Conservation (phyloP, 208 protist species). For the Porcisia deanei region DNA sequence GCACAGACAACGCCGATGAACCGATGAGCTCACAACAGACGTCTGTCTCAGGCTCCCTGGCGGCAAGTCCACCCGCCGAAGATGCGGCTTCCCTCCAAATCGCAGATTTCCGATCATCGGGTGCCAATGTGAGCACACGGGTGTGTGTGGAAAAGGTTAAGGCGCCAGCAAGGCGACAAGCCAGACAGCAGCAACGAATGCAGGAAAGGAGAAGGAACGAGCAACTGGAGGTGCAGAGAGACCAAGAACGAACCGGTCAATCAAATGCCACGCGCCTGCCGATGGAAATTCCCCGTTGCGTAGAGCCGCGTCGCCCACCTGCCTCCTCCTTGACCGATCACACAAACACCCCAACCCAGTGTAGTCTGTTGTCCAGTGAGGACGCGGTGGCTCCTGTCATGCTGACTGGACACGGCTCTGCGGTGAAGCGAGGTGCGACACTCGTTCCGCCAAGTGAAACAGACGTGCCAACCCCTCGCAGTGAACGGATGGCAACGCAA, state of each 20-base stretch:
- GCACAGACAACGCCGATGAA: not conserved
- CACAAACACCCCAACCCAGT: not conserved
- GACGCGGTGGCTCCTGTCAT: not conserved
- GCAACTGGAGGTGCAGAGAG: not conserved
- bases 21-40: too few species aligned
- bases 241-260: not conserved
- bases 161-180: not conserved
- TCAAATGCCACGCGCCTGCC: not conserved
- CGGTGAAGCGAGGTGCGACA: not conserved
- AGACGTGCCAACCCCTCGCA: not conserved
- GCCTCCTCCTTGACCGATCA: not conserved
- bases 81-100: not conserved
- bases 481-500: not conserved
- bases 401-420: not conserved
- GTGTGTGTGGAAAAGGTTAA: not conserved
- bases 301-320: not conserved
- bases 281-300: too few species aligned
- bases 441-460: too few species aligned
- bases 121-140: not conserved
- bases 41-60: not conserved
- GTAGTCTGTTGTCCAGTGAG: slow-evolving; percentile 2
- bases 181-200: not conserved
- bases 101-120: not conserved
- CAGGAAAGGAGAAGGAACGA: not conserved
- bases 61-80: not conserved